These are phyloP conservation scores for Protoeuglena noctilucae DNA, from an alignment of 139 green algal species.

Conservation along the genomic window DNA sequence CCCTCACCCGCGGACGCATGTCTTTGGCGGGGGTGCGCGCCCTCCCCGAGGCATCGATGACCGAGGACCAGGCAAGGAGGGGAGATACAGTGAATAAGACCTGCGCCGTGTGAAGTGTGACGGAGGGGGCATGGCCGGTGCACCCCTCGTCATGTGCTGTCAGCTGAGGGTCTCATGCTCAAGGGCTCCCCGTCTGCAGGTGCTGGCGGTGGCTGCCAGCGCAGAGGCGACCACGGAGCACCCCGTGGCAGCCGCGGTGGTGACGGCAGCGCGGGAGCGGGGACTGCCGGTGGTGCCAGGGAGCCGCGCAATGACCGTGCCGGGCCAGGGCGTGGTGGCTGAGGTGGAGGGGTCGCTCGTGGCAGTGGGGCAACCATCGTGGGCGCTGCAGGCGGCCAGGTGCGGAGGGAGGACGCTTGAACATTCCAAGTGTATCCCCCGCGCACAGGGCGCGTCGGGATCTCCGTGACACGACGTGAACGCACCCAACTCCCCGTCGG, in stretches of 20 bases:
- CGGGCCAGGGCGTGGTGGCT: not conserved
- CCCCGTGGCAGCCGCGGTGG: slow-evolving; percentile 63
- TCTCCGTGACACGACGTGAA: no score
- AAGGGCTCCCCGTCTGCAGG: no score
- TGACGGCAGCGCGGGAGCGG: slow-evolving; percentile 3
- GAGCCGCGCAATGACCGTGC: slow-evolving; percentile 2
- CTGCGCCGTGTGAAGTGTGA: no score
- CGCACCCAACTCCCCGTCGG: no score
- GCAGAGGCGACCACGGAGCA: slow-evolving; percentile 58
- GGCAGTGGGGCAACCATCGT: slow-evolving; percentile 1
- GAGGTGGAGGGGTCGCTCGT: not conserved
- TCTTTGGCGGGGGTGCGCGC: slow-evolving; percentile 9
- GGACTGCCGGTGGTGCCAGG: not conserved
- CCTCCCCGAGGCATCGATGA: no score
- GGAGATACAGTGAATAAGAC: not conserved
- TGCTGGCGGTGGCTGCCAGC: slow-evolving; percentile 53
- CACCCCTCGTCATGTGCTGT: not conserved
- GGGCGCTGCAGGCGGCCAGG: not conserved
- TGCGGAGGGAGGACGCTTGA: no score
- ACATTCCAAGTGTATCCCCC: no score
- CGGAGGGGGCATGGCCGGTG: not conserved
- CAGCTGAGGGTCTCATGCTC: no score
- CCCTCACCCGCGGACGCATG: slow-evolving; percentile 57
- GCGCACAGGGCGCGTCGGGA: no score
- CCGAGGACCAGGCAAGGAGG: not conserved